A percentile compares a stretch with the other conserved stretches of the same genome.
These are phyloP conservation scores for Botrytis aclada DNA, from an alignment of 2,329 filamentous ascomycete genomes.

Conservation along the genomic window DNA sequence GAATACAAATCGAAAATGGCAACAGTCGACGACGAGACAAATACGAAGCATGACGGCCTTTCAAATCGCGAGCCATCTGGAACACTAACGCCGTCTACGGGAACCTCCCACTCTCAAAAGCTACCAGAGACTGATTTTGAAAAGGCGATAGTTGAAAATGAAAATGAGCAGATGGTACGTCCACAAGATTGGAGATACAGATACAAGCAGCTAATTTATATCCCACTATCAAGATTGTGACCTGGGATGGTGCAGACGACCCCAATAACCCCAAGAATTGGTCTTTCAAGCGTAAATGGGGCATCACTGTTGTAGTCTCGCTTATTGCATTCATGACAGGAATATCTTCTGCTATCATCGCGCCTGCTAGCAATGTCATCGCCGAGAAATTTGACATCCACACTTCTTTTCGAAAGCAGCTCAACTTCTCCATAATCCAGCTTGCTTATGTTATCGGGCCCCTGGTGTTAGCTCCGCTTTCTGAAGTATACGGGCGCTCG, in stretches of 20 bases:
- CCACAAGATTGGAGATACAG: not conserved
- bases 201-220: not conserved
- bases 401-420: not conserved
- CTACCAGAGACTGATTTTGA: not conserved
- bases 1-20: not conserved
- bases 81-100: not conserved
- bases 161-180: not conserved
- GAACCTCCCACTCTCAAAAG: not conserved
- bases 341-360: conserved; percentile 48
- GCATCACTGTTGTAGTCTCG: conserved; percentile 23
- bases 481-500: conserved; percentile 55
- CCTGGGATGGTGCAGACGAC: conserved; percentile 24
- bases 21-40: not conserved
- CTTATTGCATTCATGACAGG: conserved; percentile 37
- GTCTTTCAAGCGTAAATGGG: conserved; percentile 35
- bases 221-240: not conserved
- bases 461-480: conserved; percentile 56
- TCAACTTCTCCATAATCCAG: not conserved
- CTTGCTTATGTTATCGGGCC: conserved; percentile 51
- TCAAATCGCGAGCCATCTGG: not conserved
- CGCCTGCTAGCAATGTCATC: conserved; percentile 50
- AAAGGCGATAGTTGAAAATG: not conserved
- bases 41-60: not conserved
- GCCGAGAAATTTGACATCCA: not conserved
- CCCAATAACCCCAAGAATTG: conserved; percentile 28